These are phyloP conservation scores for Arthrinium puccinioides DNA, from an alignment of 2,329 filamentous ascomycete species.

Conservation along the genomic window DNA sequence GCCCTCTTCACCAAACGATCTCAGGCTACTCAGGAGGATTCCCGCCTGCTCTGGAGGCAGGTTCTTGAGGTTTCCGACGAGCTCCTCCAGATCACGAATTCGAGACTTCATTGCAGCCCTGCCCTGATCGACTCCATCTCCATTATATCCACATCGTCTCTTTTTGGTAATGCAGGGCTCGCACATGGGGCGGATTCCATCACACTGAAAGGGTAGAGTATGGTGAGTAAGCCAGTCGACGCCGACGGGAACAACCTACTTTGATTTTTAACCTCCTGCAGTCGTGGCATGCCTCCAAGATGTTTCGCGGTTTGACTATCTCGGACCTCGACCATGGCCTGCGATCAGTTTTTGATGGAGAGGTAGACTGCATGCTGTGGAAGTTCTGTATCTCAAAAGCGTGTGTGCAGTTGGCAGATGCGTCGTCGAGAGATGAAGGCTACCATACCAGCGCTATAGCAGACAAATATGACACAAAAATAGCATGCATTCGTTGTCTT, in stretches of 20 bases:
- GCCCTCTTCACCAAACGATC: not conserved
- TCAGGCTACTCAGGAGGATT: constrained; percentile 14
- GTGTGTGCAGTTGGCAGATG: too few species aligned
- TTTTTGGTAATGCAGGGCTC: constrained; percentile 18
- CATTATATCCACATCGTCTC: constrained; percentile 22
- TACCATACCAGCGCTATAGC: too few species aligned
- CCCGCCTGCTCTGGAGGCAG: constrained; percentile 16
- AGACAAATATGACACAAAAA: too few species aligned
- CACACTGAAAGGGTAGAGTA: constrained; percentile 15
- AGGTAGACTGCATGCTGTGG: not conserved
- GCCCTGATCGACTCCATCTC: constrained; percentile 21
- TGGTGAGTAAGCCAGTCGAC: not conserved
- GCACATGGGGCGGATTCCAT: constrained; percentile 23
- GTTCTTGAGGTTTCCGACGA: constrained; percentile 16
- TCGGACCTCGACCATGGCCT: not conserved
- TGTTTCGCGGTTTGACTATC: not conserved
- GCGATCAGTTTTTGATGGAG: not conserved
- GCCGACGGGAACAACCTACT: not conserved
- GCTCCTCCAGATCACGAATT: constrained; percentile 18
- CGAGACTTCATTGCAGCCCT: constrained; percentile 21
- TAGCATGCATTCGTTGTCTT: too few species aligned
- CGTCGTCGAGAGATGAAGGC: too few species aligned
- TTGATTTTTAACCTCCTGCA: constrained; percentile 4
- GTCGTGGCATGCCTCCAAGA: constrained; percentile 5
- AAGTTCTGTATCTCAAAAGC: constrained; percentile 1